Conservation (phyloP, 2,329 filamentous ascomycete species). For the Microsporum canis region DNA sequence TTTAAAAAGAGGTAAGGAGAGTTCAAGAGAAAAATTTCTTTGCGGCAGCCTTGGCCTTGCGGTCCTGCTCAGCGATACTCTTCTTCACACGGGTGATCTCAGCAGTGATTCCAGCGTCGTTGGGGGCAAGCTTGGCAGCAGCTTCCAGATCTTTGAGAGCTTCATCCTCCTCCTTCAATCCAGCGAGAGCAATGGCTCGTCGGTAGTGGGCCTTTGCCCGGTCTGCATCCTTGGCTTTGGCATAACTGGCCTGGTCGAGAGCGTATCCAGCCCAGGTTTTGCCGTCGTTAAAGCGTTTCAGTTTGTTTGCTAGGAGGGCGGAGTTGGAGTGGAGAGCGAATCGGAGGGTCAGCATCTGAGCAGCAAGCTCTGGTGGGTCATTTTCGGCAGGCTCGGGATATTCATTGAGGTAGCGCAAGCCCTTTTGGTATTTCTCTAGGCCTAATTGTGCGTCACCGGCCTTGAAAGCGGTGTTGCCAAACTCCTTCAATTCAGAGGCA, state of each 20-base stretch:
- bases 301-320: constrained; percentile 74
- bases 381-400: constrained; percentile 59
- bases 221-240: constrained; percentile 58
- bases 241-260: constrained; percentile 48
- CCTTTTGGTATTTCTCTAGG: constrained; percentile 91
- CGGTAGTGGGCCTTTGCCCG: constrained; percentile 84
- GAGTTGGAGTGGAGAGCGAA: constrained; percentile 83
- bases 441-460: constrained; percentile 56
- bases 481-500: constrained; percentile 74
- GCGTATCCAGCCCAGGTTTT: constrained; percentile 60
- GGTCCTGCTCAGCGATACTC: constrained; percentile 57
- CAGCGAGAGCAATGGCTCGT: constrained; percentile 62
- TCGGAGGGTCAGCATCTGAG: constrained; percentile 60
- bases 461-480: constrained; percentile 90
- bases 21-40: constrained; percentile 65
- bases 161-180: constrained; percentile 71
- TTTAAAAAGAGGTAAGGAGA: neutral
- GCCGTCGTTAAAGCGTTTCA: constrained; percentile 58
- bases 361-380: constrained; percentile 56
- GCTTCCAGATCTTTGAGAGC: constrained; percentile 64
- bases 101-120: constrained; percentile 60
- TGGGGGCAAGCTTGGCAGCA: constrained; percentile 63
- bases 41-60: constrained; percentile 86
- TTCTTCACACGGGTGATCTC: constrained; percentile 73
- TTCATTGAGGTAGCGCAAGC: constrained; percentile 75